Evolutionary conservation across 2,329 filamentous ascomycete genomes (phyloP).

Genomic region (Nothophoma quercina): DNA sequence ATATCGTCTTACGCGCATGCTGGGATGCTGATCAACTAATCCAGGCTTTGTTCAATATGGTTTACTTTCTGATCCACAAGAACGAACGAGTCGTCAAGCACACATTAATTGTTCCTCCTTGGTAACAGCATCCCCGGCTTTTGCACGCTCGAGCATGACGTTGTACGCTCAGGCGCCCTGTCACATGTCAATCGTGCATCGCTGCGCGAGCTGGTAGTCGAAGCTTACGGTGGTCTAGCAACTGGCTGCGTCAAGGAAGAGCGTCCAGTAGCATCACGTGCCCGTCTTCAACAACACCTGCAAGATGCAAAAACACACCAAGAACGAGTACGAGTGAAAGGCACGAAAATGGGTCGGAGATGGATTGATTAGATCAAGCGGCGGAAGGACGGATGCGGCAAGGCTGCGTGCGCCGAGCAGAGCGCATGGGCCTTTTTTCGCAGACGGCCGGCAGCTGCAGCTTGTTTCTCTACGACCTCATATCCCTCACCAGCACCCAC

Average conservation of each 20-base stretch:
- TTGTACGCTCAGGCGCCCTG: not conserved
- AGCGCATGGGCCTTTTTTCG: slow-evolving; percentile 46
- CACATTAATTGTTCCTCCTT: not conserved
- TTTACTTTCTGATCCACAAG: too few relatives aligned
- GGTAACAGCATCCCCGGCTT: not conserved
- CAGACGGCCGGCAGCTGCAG: slow-evolving; percentile 41
- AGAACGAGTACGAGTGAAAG: slow-evolving; percentile 1
- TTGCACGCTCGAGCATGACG: slow-evolving; percentile 9
- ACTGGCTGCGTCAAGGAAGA: not conserved
- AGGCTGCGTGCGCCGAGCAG: slow-evolving; percentile 30
- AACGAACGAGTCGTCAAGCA: not conserved
- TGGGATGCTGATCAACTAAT: not conserved
- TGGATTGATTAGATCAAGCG: slow-evolving; percentile 24
- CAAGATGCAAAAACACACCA: not conserved
- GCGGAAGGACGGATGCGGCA: slow-evolving; percentile 30
- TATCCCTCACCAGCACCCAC: slow-evolving; percentile 45
- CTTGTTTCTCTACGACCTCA: slow-evolving; percentile 42
- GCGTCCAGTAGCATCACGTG: not conserved
- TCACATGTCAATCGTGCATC: slow-evolving; percentile 10
- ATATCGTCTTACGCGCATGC: too few relatives aligned
- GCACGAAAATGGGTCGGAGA: slow-evolving; percentile 15
- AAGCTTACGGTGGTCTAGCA: not conserved
- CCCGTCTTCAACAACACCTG: not conserved
- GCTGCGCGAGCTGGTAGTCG: not conserved
- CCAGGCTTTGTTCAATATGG: not conserved